A percentile compares a stretch with the other conserved stretches of the same genome.
Conservation (phyloP, 2,329 filamentous ascomycete genomes). For the Aureobasidium sp. region DNA sequence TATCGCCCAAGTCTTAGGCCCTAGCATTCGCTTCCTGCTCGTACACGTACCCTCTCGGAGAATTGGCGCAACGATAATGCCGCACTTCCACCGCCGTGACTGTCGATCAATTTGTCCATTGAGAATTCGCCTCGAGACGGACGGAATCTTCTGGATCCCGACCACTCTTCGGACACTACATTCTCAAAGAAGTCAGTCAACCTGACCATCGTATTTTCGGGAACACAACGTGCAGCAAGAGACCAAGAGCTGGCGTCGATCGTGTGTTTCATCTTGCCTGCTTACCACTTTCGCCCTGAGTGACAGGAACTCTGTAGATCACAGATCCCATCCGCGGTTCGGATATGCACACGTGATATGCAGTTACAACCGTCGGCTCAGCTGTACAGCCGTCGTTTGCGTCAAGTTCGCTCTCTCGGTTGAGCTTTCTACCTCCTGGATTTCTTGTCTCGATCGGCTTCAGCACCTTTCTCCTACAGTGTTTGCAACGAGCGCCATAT, state of each 20-base stretch:
- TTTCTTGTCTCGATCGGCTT: neutral
- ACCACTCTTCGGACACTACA: neutral
- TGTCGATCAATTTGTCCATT: slow-evolving; percentile 2
- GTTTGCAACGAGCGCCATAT: neutral
- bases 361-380: neutral
- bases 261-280: slow-evolving; percentile 5
- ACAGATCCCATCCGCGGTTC: neutral
- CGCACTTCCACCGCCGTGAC: neutral
- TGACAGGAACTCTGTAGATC: neutral
- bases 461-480: neutral
- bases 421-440: neutral
- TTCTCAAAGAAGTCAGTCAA: neutral
- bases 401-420: neutral
- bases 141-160: neutral
- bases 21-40: neutral
- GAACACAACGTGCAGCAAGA: neutral
- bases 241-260: neutral
- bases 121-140: neutral
- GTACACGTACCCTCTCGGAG: neutral
- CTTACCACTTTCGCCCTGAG: neutral
- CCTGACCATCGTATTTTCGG: neutral
- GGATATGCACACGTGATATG: neutral
- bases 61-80: neutral
- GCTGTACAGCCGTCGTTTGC: neutral
- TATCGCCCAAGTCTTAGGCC: neutral